Conservation (phyloP, 1,284 basidiomycete genomes). For the Cutaneotrichosporon sp. region DNA sequence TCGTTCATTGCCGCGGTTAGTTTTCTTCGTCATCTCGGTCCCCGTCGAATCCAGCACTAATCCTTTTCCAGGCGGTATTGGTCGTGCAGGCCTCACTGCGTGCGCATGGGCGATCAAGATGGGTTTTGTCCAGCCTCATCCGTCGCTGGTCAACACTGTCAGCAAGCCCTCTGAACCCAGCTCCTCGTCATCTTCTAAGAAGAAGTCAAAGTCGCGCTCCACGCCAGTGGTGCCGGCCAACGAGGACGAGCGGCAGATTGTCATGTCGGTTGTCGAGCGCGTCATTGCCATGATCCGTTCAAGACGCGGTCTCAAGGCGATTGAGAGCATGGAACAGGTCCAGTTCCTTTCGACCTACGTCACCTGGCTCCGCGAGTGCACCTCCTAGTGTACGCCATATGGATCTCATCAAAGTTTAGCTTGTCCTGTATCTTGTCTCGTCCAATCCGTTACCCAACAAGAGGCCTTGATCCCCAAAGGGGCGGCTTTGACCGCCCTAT, state of each 20-base stretch:
- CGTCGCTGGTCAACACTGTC: constrained; percentile 32
- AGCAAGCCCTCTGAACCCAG: constrained; percentile 1
- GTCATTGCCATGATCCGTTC: constrained; percentile 71
- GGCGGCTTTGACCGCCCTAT: not conserved
- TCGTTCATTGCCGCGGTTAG: constrained; percentile 85
- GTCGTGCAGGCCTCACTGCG: constrained; percentile 87
- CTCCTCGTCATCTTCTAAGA: not conserved
- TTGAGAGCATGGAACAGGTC: constrained; percentile 90
- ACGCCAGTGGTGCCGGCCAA: constrained; percentile 8
- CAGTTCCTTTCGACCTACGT: constrained; percentile 77
- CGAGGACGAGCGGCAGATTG: constrained; percentile 57
- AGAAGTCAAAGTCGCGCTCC: constrained; percentile 13
- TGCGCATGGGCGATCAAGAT: constrained; percentile 92
- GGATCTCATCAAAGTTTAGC: not conserved
- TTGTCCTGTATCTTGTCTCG: constrained; percentile 7
- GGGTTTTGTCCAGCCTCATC: constrained; percentile 62
- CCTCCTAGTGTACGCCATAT: not conserved
- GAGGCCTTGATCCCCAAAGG: not conserved
- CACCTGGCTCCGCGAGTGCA: constrained; percentile 59
- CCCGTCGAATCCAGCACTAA: not conserved
- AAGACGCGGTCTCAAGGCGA: constrained; percentile 76
- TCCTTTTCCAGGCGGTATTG: constrained; percentile 65
- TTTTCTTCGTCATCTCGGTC: constrained; percentile 1
- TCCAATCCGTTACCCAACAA: not conserved
- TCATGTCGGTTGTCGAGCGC: constrained; percentile 64